phyloP scores from a whole-genome alignment of 2,329 filamentous ascomycete species.

The Pyricularia sp. region DNA sequence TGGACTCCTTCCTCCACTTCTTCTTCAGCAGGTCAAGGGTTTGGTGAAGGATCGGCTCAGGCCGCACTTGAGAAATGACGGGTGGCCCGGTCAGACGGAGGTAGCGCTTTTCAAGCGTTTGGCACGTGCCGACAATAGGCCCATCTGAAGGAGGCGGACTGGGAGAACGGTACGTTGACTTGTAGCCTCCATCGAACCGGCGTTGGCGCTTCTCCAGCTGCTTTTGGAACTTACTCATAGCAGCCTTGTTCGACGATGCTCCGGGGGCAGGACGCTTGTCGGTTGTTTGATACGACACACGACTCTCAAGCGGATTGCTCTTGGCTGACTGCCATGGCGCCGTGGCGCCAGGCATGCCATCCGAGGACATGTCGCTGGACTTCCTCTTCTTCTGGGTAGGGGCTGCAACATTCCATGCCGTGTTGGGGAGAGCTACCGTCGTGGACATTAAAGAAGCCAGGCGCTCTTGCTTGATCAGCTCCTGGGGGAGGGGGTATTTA shows the following conservation, averaged over 20 bases:
- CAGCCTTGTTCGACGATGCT: conserved; percentile 27
- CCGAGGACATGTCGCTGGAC: conserved; percentile 53
- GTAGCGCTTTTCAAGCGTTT: conserved; percentile 84
- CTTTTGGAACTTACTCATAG: conserved; percentile 77
- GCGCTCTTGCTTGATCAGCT: conserved; percentile 67
- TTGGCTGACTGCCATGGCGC: conserved; percentile 62
- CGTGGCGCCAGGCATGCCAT: conserved; percentile 33
- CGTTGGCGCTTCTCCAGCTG: conserved; percentile 81
- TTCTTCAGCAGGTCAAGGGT: conserved; percentile 83
- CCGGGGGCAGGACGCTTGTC: conserved; percentile 30
- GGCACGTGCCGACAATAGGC: conserved; percentile 78
- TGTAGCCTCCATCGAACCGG: conserved; percentile 67
- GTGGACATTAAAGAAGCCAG: conserved; percentile 5
- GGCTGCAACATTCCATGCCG: conserved; percentile 10
- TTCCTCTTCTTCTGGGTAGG: conserved; percentile 67
- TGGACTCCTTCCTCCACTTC: conserved; percentile 89
- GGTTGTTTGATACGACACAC: conserved; percentile 54
- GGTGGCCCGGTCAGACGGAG: conserved; percentile 88
- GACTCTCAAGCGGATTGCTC: conserved; percentile 56
- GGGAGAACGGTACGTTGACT: conserved; percentile 43
- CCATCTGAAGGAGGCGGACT: conserved; percentile 49
- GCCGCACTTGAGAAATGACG: conserved; percentile 80
- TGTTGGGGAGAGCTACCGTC: neutral
- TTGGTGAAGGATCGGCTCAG: conserved; percentile 68
- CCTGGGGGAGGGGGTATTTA: conserved; percentile 72